phyloP scores from a whole-genome alignment of 306 rosid genomes.

The Sicyos baderoa region DNA sequence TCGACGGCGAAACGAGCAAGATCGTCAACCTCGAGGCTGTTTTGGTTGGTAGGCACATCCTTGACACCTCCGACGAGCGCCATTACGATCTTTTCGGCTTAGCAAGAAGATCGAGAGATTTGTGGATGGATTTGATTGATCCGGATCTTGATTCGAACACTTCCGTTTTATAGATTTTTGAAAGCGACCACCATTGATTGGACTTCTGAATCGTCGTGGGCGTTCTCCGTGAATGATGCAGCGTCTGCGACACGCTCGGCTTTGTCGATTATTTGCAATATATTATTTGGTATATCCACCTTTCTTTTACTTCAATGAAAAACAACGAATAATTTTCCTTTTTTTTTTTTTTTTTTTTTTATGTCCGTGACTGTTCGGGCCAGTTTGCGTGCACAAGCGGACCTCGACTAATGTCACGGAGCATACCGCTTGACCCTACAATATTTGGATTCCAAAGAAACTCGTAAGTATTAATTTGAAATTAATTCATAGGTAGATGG shows the following conservation, averaged over 20 bases:
- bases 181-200: neutral
- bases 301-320: neutral
- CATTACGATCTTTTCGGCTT: neutral
- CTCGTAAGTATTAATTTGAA: too few relatives aligned
- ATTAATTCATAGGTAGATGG: too few relatives aligned
- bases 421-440: too few relatives aligned
- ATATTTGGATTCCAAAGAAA: too few relatives aligned
- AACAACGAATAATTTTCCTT: too few relatives aligned
- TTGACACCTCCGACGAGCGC: slow-evolving; percentile 19
- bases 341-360: too few relatives aligned
- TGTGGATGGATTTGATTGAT: neutral
- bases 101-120: neutral
- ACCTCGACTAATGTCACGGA: too few relatives aligned
- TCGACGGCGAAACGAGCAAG: slow-evolving; percentile 82
- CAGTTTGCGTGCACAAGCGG: too few relatives aligned
- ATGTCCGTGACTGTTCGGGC: too few relatives aligned
- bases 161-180: neutral
- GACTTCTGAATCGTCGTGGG: neutral
- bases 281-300: neutral
- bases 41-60: slow-evolving; percentile 13
- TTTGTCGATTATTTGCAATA: neutral
- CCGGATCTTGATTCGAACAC: neutral
- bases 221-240: neutral
- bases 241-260: neutral
- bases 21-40: slow-evolving; percentile 34